Evolutionary conservation across 148 eudicot species (phyloP).

Genomic region (Rhododendron griersonianum): DNA sequence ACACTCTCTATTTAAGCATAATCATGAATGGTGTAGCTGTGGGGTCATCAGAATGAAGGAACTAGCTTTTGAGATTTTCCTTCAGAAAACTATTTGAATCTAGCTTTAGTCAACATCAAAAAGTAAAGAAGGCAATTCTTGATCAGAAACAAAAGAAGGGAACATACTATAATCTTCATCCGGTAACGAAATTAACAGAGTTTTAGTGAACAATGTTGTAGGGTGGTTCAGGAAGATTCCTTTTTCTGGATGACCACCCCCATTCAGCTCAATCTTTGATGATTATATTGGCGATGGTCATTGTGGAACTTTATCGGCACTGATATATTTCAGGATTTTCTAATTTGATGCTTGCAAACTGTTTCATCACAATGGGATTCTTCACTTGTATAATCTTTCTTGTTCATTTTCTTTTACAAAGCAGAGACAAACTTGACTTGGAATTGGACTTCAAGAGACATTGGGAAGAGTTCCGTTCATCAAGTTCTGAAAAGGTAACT

Average conservation of each 20-base stretch:
- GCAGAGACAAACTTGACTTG: slow-evolving; percentile 81
- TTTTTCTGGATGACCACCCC: background rate
- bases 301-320: slow-evolving; percentile 5
- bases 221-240: background rate
- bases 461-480: slow-evolving; percentile 97
- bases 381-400: slow-evolving; percentile 1
- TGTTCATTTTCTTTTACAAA: slow-evolving; percentile 7
- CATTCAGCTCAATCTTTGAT: background rate
- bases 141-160: background rate
- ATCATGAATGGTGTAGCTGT: background rate
- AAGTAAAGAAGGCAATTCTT: background rate
- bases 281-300: background rate
- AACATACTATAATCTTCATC: background rate
- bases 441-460: slow-evolving; percentile 93
- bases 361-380: background rate
- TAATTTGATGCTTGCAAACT: background rate
- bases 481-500: slow-evolving; percentile 84
- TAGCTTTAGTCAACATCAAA: background rate
- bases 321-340: background rate
- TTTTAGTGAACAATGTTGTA: background rate
- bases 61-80: background rate
- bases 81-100: background rate
- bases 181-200: background rate
- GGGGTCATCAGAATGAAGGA: background rate
- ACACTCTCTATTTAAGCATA: background rate